Evolutionary conservation across 2,329 filamentous ascomycete genomes (phyloP).

Genomic region (Fonsecaea erecta): DNA sequence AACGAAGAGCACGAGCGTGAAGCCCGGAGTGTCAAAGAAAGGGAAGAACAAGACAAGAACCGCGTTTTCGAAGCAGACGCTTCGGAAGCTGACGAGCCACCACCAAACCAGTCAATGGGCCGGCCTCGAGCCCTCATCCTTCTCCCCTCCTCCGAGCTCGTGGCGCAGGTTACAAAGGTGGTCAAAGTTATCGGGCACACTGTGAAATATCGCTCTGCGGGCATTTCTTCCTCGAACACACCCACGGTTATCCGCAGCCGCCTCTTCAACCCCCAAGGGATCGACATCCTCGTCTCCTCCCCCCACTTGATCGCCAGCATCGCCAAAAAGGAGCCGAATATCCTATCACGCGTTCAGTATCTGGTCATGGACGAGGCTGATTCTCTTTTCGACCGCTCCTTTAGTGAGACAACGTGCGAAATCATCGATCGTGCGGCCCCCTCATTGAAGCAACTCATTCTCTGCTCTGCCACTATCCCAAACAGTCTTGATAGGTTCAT

Average conservation of each 20-base stretch:
- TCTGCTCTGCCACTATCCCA: constrained; percentile 96
- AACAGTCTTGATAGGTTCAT: constrained; percentile 84
- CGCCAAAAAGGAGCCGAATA: constrained; percentile 84
- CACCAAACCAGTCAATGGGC: constrained; percentile 73
- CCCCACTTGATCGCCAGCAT: constrained; percentile 89
- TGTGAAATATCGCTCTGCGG: constrained; percentile 82
- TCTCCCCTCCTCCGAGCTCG: constrained; percentile 89
- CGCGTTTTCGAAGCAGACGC: constrained; percentile 64
- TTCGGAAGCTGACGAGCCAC: constrained; percentile 60
- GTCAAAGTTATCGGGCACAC: constrained; percentile 82
- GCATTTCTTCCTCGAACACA: constrained; percentile 77
- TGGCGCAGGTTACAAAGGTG: constrained; percentile 80
- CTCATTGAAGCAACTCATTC: constrained; percentile 80
- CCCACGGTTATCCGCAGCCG: constrained; percentile 80
- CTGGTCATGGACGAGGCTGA: constrained; percentile 95
- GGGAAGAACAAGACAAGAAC: constrained; percentile 55
- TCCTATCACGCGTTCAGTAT: constrained; percentile 88
- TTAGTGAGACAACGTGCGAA: constrained; percentile 77
- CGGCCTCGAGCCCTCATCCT: constrained; percentile 83
- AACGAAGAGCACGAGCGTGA: constrained; percentile 58
- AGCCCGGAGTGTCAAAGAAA: constrained; percentile 43
- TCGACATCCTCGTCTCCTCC: constrained; percentile 85
- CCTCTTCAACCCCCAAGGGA: constrained; percentile 77
- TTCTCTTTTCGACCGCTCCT: constrained; percentile 91
- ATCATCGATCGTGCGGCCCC: constrained; percentile 82